These are phyloP conservation scores for Botrytis porri DNA, from an alignment of 2,329 filamentous ascomycete species.

Conservation along the genomic window DNA sequence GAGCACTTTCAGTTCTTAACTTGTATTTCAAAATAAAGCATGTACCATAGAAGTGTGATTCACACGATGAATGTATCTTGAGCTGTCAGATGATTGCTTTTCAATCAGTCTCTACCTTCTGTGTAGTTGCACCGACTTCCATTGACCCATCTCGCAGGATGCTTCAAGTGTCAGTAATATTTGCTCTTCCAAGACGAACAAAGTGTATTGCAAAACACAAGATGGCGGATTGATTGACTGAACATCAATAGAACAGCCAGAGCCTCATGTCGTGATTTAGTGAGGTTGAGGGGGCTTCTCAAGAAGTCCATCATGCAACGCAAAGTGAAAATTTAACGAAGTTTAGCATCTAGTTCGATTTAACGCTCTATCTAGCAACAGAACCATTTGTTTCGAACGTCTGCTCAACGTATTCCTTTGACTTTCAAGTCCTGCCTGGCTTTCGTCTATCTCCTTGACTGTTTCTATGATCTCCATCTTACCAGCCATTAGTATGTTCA, in stretches of 20 bases:
- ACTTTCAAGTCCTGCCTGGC: slow-evolving; percentile 23
- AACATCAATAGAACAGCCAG: background rate
- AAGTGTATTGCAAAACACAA: background rate
- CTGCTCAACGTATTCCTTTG: slow-evolving; percentile 28
- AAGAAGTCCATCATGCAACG: background rate
- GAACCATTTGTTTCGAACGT: slow-evolving; percentile 31
- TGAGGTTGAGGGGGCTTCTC: background rate
- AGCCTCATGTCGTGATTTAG: background rate
- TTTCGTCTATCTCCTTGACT: slow-evolving; percentile 15
- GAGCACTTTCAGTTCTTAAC: slow-evolving; percentile 16
- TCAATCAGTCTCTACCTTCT: background rate
- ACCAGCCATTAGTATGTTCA: slow-evolving; percentile 28
- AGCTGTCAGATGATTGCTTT: slow-evolving; percentile 10
- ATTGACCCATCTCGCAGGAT: background rate
- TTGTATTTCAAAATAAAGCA: slow-evolving; percentile 19
- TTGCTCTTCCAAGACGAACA: background rate
- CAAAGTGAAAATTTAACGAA: background rate
- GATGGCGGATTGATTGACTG: background rate
- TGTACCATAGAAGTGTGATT: slow-evolving; percentile 20
- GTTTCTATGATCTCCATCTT: slow-evolving; percentile 21
- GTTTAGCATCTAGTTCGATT: slow-evolving; percentile 23
- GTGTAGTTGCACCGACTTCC: background rate
- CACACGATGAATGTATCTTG: slow-evolving; percentile 10
- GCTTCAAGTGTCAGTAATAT: background rate
- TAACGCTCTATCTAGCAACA: slow-evolving; percentile 24